Percentiles rank a stretch among this genome's conserved stretches.
phyloP scores from a whole-genome alignment of 2,329 filamentous ascomycete genomes.

The Nemania serpens region DNA sequence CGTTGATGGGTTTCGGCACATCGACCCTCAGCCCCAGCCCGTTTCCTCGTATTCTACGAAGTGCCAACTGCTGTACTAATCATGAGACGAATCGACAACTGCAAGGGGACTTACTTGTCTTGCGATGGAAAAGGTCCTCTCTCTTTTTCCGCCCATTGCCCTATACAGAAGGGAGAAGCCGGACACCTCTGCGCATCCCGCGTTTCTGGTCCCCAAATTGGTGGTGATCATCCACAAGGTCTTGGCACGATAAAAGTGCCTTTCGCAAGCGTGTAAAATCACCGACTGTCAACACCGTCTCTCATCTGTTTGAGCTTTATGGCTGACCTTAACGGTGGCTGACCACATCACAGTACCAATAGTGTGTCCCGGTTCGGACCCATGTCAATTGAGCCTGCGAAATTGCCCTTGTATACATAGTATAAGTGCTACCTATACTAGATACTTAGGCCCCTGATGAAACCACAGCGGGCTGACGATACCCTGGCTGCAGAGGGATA shows the following conservation, averaged over 20 bases:
- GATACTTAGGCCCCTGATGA: constrained; percentile 36
- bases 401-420: constrained; percentile 13
- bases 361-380: constrained; percentile 33
- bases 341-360: constrained; percentile 32
- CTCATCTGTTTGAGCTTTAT: constrained; percentile 18
- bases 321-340: constrained; percentile 14
- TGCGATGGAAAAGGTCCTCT: neutral
- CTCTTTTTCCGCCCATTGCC: no score
- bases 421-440: neutral
- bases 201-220: constrained; percentile 16
- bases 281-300: constrained; percentile 17
- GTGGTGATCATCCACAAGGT: constrained; percentile 15
- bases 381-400: constrained; percentile 31
- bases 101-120: neutral
- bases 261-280: constrained; percentile 15
- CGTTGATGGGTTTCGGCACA: constrained; percentile 6
- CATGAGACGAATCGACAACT: constrained; percentile 1
- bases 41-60: constrained; percentile 4
- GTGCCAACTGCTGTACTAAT: neutral
- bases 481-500: constrained; percentile 38
- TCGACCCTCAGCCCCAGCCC: constrained; percentile 8
- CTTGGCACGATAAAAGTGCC: constrained; percentile 25
- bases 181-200: constrained; percentile 8
- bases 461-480: constrained; percentile 39
- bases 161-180: neutral